Evolutionary conservation across 805 yeast genomes (phyloP), one percentile per base, ranked within the genome.

Genomic region (Isabelozyma pseudorhagii): DNA sequence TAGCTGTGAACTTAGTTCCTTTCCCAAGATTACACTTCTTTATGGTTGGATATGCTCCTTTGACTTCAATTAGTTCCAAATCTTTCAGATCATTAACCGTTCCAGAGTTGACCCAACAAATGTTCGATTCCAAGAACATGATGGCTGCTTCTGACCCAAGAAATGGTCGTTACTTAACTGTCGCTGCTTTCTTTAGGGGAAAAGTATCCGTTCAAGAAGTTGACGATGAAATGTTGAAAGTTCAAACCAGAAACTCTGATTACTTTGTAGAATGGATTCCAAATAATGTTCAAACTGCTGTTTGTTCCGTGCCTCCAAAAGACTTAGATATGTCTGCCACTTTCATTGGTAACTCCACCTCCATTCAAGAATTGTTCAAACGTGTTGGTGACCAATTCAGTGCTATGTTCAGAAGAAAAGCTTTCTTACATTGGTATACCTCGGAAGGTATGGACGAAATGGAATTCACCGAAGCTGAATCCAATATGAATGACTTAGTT

Each of bases 221-320:
- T 53, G 97, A 91, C 70, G 97, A 91, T 67, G 96, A 89, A 71
- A 89, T 90, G 91, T 82, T 77, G 69, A 83, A 83, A 67, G 88
- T 88, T 54, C 94, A 89, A 74, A 82, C 85, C 54, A 85, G 87
- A 72, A 87, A 89, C 72, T 78, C 90, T 21, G 82, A 85, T 51
- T 84, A 87, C 69, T 91, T 91, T 63, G 97, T 91, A 47, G 96
- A 90, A 70, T 91, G 97, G 97, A 91, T 91, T 72, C 97, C 97
- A 61, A 89, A 89, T 71, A 91, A 91, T 65, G 96, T 91, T 57
- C 97, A 91, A 77, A 87, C 96, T 38, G 91, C 97, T 45, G 89
- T 91, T 50, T 91, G 97, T 73, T 83, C 92, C 18, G 94, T 89
- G 52, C 88, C 97, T 38, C 96, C 97, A 60, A 82, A 80, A 69